Evolutionary conservation across 306 rosid species (phyloP).

Genomic region (Ammopiptanthus mongolicus): DNA sequence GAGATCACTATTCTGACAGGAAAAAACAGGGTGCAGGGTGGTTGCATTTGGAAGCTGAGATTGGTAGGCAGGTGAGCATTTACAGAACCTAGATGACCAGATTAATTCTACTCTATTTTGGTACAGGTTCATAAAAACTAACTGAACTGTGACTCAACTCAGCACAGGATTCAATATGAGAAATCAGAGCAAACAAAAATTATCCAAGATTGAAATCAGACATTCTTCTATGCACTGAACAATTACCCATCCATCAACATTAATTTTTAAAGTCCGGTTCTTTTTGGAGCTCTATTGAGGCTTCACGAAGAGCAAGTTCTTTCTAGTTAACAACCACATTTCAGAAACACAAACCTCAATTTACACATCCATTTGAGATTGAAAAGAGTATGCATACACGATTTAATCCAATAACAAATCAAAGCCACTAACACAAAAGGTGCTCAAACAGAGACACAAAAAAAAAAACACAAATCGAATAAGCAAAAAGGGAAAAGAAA

Average conservation of each 20-base stretch:
- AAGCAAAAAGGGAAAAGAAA: too few relatives aligned
- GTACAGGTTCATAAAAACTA: background rate
- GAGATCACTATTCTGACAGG: background rate
- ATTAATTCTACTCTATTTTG: background rate
- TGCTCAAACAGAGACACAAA: background rate
- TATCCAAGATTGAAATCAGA: background rate
- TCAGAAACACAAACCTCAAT: background rate
- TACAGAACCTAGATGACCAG: constrained; percentile 2
- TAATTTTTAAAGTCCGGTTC: background rate
- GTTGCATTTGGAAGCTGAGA: background rate
- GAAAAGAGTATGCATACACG: background rate
- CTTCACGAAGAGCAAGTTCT: background rate
- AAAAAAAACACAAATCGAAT: too few relatives aligned
- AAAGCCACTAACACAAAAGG: background rate
- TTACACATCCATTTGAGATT: background rate
- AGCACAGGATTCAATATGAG: background rate
- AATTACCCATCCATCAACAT: background rate
- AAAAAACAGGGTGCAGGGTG: background rate
- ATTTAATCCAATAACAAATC: background rate
- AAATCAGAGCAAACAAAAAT: background rate
- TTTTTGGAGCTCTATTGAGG: background rate
- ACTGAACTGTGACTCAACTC: background rate
- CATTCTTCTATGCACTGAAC: background rate
- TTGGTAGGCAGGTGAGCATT: background rate
- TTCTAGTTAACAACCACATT: background rate